A percentile compares a stretch with the other conserved stretches of the same genome.
Evolutionary conservation across 2,329 filamentous ascomycete genomes (phyloP).

Genomic region (Colletotrichum coccodes): DNA sequence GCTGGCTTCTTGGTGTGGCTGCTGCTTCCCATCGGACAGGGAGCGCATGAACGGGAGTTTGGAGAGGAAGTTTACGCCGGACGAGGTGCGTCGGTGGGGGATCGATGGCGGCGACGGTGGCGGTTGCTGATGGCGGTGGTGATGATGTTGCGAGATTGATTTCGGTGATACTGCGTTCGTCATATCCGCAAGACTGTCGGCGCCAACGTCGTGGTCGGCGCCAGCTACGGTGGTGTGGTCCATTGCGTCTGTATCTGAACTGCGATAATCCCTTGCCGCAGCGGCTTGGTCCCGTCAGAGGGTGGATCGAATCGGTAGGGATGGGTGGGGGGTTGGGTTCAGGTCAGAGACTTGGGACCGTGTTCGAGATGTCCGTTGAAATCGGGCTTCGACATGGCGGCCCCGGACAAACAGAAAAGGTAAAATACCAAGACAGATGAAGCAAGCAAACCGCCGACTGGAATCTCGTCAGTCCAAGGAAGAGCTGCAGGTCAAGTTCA

Average conservation of each 20-base stretch:
- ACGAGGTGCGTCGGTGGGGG: constrained; percentile 58
- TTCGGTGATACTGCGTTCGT: background rate
- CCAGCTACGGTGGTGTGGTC: background rate
- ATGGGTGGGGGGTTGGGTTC: constrained; percentile 4
- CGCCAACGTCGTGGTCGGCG: background rate
- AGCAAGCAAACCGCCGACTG: background rate
- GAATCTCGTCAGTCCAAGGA: background rate
- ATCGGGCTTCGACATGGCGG: background rate
- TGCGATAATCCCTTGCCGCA: constrained; percentile 24
- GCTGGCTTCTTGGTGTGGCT: constrained; percentile 41
- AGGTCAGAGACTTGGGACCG: background rate
- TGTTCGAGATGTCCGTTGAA: background rate
- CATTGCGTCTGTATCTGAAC: constrained; percentile 16
- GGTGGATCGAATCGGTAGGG: constrained; percentile 15
- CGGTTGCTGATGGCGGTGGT: background rate
- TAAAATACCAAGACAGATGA: background rate
- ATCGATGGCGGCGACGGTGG: background rate
- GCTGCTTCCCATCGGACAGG: constrained; percentile 42
- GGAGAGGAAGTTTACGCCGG: constrained; percentile 72
- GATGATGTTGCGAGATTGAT: background rate
- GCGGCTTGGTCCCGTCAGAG: background rate
- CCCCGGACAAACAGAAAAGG: background rate
- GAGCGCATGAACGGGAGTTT: constrained; percentile 75
- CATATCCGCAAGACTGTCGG: background rate
- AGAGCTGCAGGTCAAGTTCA: background rate